Percentiles rank a stretch among this genome's conserved stretches.
Conservation (phyloP, 345 rosid genomes). For the Salix purpurea region DNA sequence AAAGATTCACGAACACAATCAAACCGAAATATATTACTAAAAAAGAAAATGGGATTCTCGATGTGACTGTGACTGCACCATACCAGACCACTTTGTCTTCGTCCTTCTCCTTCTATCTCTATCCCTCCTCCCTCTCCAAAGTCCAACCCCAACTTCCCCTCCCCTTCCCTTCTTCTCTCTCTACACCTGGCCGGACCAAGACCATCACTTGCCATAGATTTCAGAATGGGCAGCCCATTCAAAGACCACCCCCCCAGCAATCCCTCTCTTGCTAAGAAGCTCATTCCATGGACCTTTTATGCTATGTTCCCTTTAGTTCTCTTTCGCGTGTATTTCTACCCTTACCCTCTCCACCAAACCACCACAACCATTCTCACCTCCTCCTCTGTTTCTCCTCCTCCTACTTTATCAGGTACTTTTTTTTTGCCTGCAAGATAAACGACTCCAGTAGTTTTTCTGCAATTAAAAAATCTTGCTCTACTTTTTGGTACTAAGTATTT, state of each 20-base stretch:
- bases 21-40: background rate
- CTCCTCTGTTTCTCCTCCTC: constrained; percentile 2
- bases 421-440: background rate
- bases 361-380: constrained; percentile 15
- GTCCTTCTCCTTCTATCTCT: too few species aligned
- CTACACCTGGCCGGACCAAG: background rate
- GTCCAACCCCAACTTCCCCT: too few species aligned
- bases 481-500: background rate
- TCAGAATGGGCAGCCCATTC: constrained; percentile 43
- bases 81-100: background rate
- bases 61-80: constrained; percentile 1
- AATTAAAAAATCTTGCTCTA: background rate
- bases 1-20: background rate
- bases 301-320: constrained; percentile 38
- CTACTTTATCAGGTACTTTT: constrained; percentile 26
- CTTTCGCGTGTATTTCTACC: constrained; percentile 45
- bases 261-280: constrained; percentile 29
- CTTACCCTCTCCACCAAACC: constrained; percentile 20
- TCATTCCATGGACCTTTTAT: constrained; percentile 43
- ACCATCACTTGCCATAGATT: background rate
- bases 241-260: constrained; percentile 27
- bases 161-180: background rate
- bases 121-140: background rate
- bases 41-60: background rate
- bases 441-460: background rate